These are phyloP conservation scores for Venturia aucupariae DNA, from an alignment of 2,329 filamentous ascomycete genomes.

Conservation along the genomic window DNA sequence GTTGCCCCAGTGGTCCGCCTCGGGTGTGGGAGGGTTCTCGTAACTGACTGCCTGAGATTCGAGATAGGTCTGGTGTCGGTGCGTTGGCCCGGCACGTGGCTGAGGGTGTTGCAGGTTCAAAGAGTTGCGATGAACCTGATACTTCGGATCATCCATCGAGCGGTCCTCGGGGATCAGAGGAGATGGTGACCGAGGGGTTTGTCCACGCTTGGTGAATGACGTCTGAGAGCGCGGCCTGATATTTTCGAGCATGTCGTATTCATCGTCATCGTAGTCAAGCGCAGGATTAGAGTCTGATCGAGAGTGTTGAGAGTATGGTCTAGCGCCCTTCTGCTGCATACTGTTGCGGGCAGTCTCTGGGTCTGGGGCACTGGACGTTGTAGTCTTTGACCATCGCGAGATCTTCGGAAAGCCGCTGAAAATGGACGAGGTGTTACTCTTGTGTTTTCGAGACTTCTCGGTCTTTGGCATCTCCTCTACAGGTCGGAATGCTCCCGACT, in stretches of 20 bases:
- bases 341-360: constrained; percentile 59
- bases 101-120: constrained; percentile 73
- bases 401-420: constrained; percentile 68
- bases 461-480: constrained; percentile 74
- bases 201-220: constrained; percentile 26
- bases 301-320: constrained; percentile 57
- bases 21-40: constrained; percentile 15
- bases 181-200: constrained; percentile 36
- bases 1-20: constrained; percentile 37
- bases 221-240: constrained; percentile 41
- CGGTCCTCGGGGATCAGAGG: constrained; percentile 47
- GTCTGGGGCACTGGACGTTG: constrained; percentile 67
- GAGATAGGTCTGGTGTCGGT: constrained; percentile 63
- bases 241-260: constrained; percentile 46
- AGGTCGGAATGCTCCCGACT: constrained; percentile 28
- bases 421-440: constrained; percentile 70
- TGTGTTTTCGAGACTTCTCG: constrained; percentile 73
- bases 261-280: constrained; percentile 49
- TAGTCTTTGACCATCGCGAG: constrained; percentile 92
- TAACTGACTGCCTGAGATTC: constrained; percentile 62
- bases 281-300: constrained; percentile 68
- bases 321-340: constrained; percentile 39
- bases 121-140: constrained; percentile 72
- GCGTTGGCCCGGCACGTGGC: constrained; percentile 62
- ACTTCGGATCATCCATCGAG: constrained; percentile 59